phyloP scores from a whole-genome alignment of 2,329 filamentous ascomycete species.

The Fusarium drepaniforme region DNA sequence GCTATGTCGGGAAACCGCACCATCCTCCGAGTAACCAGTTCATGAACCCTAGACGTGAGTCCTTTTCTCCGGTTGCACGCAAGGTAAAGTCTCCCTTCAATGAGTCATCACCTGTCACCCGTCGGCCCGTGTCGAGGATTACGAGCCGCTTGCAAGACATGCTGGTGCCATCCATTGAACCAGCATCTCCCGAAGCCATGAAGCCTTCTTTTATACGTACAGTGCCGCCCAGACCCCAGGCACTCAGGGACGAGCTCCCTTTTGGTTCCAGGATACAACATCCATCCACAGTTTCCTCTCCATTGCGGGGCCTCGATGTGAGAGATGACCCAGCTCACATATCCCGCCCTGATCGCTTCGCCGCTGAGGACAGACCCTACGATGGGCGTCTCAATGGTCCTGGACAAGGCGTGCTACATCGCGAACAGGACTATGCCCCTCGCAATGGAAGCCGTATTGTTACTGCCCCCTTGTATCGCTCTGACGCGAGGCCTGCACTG shows the following conservation, averaged over 20 bases:
- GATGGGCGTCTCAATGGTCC: constrained; percentile 16
- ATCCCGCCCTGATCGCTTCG: constrained; percentile 28
- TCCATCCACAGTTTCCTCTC: constrained; percentile 35
- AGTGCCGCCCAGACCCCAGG: constrained; percentile 45
- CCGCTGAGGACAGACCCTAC: constrained; percentile 14
- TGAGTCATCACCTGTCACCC: constrained; percentile 35
- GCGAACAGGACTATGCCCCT: constrained; percentile 18
- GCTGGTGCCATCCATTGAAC: constrained; percentile 61
- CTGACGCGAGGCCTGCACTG: constrained; percentile 29
- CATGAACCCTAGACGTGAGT: constrained; percentile 28
- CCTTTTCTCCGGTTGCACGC: constrained; percentile 36
- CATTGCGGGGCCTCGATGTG: constrained; percentile 26
- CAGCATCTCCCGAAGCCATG: constrained; percentile 52
- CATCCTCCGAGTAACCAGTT: constrained; percentile 32
- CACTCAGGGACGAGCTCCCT: constrained; percentile 35
- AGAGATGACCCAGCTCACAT: constrained; percentile 33
- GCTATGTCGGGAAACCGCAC: constrained; percentile 43
- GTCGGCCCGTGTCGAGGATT: constrained; percentile 31
- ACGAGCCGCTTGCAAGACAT: constrained; percentile 53
- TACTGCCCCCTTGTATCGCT: constrained; percentile 22
- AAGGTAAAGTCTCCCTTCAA: constrained; percentile 45
- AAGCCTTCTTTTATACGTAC: constrained; percentile 51
- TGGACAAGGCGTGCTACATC: constrained; percentile 14
- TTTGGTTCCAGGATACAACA: constrained; percentile 35
- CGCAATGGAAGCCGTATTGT: constrained; percentile 20